Evolutionary conservation across 2,329 filamentous ascomycete genomes (phyloP), one percentile per base, ranked within the genome.

Genomic region (Onygenales sp.): DNA sequence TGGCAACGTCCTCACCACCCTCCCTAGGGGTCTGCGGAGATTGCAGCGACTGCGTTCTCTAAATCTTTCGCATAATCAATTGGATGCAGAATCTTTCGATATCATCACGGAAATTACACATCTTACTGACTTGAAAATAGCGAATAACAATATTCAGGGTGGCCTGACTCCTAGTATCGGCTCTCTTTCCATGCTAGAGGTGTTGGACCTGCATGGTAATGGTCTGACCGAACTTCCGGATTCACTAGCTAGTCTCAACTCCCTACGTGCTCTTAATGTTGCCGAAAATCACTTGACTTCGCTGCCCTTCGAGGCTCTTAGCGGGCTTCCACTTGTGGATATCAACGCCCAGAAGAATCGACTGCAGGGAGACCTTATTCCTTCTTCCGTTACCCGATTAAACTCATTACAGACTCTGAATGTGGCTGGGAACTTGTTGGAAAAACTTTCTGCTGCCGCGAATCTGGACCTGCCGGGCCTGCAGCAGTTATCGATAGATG

Each of bases 21-120:
- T 96, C 43, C 93, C 93, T 0, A 67, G 85, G 58, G 92, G 93
- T 0, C 66, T 97, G 54, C 78, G 87, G 58, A 78, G 84, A 50
- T 75, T 97, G 39, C 78, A 83, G 48, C 75, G 85, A 56, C 77
- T 98, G 52, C 91, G 88, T 1, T 85, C 82, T 3, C 75, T 98
- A 48, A 96, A 97, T 61, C 69, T 98, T 63, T 87, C 89, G 6
- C 85, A 88, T 52, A 97, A 97, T 63, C 83, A 84, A 53, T 80
- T 98, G 31, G 78, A 79, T 2, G 89, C 88, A 64, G 78, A 82
- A 50, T 81, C 81, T 46, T 74, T 96, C 5, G 81, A 89, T 21
- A 76, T 88, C 1, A 81, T 97, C 35, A 78, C 83, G 11, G 84
- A 93, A 62, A 84, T 96, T 52, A 70, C 73, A 0, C 79, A 81